Base-by-base conservation (phyloP, 2,329 filamentous ascomycete genomes). In the Botrytis fabae region DNA sequence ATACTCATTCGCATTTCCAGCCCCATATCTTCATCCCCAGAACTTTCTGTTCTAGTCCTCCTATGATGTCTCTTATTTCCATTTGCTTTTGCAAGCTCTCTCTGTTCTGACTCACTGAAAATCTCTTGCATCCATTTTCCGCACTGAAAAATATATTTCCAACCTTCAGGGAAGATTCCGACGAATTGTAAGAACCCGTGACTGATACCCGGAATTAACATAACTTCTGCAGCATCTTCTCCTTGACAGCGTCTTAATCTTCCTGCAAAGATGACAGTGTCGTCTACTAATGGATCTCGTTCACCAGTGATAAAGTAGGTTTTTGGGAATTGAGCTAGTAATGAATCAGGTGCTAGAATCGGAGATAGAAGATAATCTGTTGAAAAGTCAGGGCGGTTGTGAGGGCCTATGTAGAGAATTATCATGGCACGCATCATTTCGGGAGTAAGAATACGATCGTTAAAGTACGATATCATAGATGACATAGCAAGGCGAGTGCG, bases 361-460 rank as follows among this genome's bases (percentile, higher is more conserved):
- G 96, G 96, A 0, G 93, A 97, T 3, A 99, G 88, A 0, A 97
- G 88, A 81, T 94, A 98, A 82, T 99, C 95, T 10, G 93, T 93
- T 42, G 90, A 90, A 81, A 99, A 98, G 80, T 98, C 94, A 0
- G 96, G 96, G 0, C 95, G 91, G 81, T 96, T 93, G 80, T 98
- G 93, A 0, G 95, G 94, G 0, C 96, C 96, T 72, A 99, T 93
- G 81, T 99, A 99, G 6, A 99, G 86, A 76, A 99, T 97, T 76
- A 99, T 97, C 95, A 99, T 98, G 75, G 95, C 94, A 46, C 96
- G 92, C 92, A 98, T 98, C 94, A 98, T 97, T 82, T 99, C 96
- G 0, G 96, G 95, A 0, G 94, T 95, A 22, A 99, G 86, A 42
- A 99, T 93, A 42, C 96, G 92, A 82, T 99, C 96, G 81, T 97